Evolutionary conservation across 306 rosid genomes (phyloP).

Genomic region (Quercus wislizeni): DNA sequence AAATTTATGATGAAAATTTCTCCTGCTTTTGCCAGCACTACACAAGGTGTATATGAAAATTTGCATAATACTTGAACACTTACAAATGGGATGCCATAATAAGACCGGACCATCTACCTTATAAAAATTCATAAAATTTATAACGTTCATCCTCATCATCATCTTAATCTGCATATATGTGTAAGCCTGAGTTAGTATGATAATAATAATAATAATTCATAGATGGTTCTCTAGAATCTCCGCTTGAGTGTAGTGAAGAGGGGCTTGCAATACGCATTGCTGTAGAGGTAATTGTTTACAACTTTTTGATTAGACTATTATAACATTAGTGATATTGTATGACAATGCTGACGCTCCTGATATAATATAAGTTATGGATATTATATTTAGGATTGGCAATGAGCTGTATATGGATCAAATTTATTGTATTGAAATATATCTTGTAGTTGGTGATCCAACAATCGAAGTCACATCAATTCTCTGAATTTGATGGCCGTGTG

Average conservation of each 20-base stretch:
- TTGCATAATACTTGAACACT: too few species aligned
- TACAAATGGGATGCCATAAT: too few species aligned
- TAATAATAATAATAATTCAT: too few species aligned
- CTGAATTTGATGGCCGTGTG: neutral
- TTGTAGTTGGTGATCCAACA: neutral
- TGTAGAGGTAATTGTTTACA: slow-evolving; percentile 57
- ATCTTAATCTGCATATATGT: too few species aligned
- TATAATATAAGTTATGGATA: neutral
- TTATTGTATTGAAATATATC: neutral
- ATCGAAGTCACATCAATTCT: neutral
- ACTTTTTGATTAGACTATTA: neutral
- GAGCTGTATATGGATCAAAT: neutral
- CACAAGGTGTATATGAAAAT: too few species aligned
- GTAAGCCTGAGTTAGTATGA: too few species aligned
- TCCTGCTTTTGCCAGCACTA: too few species aligned
- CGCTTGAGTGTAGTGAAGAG: slow-evolving; percentile 78
- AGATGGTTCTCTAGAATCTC: slow-evolving; percentile 47
- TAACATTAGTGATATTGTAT: slow-evolving; percentile 4
- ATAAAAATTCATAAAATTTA: too few species aligned
- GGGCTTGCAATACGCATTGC: slow-evolving; percentile 87
- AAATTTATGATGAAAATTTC: too few species aligned
- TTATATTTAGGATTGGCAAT: slow-evolving; percentile 3
- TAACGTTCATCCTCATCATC: too few species aligned
- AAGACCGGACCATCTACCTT: too few species aligned
- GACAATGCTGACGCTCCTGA: neutral